phyloP scores from a whole-genome alignment of 352 stramenopile genomes.

The Phytophthora nicotianae region DNA sequence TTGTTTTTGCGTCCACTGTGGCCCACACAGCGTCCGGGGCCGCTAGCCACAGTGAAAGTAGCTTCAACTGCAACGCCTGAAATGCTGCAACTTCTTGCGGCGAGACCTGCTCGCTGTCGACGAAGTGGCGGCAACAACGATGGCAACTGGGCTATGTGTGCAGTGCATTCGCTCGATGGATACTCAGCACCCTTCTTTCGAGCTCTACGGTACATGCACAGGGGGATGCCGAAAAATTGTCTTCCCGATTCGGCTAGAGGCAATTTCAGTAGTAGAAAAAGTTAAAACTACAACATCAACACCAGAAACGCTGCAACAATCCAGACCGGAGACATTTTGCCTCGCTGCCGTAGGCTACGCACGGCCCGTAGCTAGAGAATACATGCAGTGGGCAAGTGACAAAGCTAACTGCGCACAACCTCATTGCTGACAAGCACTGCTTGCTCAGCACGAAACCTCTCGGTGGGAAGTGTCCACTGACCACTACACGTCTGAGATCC shows the following conservation, averaged over 20 bases:
- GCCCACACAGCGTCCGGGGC: constrained; percentile 14
- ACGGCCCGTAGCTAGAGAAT: not conserved
- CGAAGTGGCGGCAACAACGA: not conserved
- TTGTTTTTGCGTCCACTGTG: constrained; percentile 17
- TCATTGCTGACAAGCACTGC: not conserved
- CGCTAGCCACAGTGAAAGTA: constrained; percentile 1
- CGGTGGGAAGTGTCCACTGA: not conserved
- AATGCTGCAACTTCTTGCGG: not conserved
- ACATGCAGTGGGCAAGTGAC: no score
- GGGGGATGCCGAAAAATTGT: not conserved
- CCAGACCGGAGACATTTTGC: not conserved
- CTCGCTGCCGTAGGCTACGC: not conserved
- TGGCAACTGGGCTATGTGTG: not conserved
- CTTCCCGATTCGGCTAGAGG: not conserved
- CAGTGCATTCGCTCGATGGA: not conserved
- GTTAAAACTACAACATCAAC: constrained; percentile 1
- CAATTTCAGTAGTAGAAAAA: constrained; percentile 1
- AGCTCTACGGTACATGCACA: not conserved
- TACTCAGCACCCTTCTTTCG: not conserved
- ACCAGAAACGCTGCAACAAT: not conserved
- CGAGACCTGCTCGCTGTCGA: not conserved
- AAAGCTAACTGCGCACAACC: no score
- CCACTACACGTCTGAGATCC: constrained; percentile 2
- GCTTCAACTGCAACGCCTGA: constrained; percentile 8
- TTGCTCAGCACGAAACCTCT: not conserved